These are phyloP conservation scores for Candida methanosorbosa DNA, from an alignment of 805 yeast species.

Conservation along the genomic window DNA sequence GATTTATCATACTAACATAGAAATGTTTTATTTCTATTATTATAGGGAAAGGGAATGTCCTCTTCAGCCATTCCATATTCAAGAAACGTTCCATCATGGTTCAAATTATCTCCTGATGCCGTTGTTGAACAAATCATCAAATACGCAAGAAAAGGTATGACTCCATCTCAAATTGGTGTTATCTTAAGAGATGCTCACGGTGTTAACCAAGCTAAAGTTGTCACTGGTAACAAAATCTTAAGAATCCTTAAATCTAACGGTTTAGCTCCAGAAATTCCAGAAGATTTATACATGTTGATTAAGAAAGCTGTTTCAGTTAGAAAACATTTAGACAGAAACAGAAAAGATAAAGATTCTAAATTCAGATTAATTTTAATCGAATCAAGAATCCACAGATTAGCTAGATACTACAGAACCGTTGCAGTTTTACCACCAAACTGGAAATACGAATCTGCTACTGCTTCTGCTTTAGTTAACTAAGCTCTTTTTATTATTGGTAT, in stretches of 20 bases:
- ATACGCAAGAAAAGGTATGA: slow-evolving; percentile 99
- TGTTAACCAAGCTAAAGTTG: slow-evolving; percentile 93
- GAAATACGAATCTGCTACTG: slow-evolving; percentile 99
- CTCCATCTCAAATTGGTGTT: slow-evolving; percentile 99
- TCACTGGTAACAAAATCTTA: slow-evolving; percentile 98
- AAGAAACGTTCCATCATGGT: slow-evolving; percentile 98
- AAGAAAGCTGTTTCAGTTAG: slow-evolving; percentile 99
- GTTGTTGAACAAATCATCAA: slow-evolving; percentile 97
- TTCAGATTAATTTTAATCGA: slow-evolving; percentile 99
- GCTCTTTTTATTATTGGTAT: slow-evolving; percentile 1
- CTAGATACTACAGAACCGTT: slow-evolving; percentile 99
- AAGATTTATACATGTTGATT: slow-evolving; percentile 97
- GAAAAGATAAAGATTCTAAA: slow-evolving; percentile 99
- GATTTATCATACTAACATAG: slow-evolving; percentile 30
- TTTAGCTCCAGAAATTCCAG: slow-evolving; percentile 99
- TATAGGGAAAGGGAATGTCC: slow-evolving; percentile 97
- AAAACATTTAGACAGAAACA: slow-evolving; percentile 99
- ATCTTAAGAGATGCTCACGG: slow-evolving; percentile 99
- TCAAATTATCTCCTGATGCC: slow-evolving; percentile 91
- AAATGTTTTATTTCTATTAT: slow-evolving; percentile 7
- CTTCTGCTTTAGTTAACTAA: slow-evolving; percentile 99
- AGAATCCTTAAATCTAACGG: slow-evolving; percentile 99
- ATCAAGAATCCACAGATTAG: slow-evolving; percentile 99
- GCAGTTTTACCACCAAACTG: slow-evolving; percentile 99
- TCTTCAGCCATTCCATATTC: slow-evolving; percentile 99